Conservation (phyloP, 208 protist genomes). For the Trypanosomatidae sp. region DNA sequence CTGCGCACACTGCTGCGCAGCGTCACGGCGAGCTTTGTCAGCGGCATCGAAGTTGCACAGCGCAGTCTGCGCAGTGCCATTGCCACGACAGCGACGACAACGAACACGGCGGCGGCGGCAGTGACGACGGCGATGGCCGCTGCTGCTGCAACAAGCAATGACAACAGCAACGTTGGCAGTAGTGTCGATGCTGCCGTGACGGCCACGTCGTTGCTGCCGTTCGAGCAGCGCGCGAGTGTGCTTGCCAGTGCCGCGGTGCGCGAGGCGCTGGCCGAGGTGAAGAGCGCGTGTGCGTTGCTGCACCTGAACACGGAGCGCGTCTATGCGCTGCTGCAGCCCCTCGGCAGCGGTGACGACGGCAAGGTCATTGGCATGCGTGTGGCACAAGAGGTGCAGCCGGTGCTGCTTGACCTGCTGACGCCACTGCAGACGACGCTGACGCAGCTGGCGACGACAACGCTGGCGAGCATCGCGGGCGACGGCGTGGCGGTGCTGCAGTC, state of each 20-base stretch:
- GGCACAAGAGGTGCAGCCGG: conserved; percentile 54
- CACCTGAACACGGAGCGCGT: conserved; percentile 24
- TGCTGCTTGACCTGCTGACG: conserved; percentile 43
- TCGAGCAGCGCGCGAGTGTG: conserved; percentile 8
- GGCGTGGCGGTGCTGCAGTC: conserved; percentile 11
- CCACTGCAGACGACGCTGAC: conserved; percentile 21
- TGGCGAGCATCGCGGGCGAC: conserved; percentile 24
- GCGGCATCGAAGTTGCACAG: too few species aligned
- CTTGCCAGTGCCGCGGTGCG: conserved; percentile 26
- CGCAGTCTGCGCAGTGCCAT: too few species aligned
- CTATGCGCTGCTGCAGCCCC: conserved; percentile 12
- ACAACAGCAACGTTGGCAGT: too few species aligned
- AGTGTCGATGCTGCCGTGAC: too few species aligned
- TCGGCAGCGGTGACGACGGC: background rate
- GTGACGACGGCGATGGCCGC: too few species aligned
- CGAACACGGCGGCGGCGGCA: too few species aligned
- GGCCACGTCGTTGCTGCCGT: too few species aligned
- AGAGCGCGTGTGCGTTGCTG: conserved; percentile 66
- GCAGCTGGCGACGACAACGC: conserved; percentile 18
- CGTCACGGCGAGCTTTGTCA: too few species aligned
- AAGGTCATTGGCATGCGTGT: conserved; percentile 20
- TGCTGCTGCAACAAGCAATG: too few species aligned
- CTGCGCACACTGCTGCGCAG: too few species aligned
- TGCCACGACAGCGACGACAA: too few species aligned
- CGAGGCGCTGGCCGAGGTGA: conserved; percentile 63